Percentiles rank a stretch among this genome's conserved stretches.
Evolutionary conservation across 2,329 filamentous ascomycete species (phyloP).

Genomic region (Fusarium burgessii): DNA sequence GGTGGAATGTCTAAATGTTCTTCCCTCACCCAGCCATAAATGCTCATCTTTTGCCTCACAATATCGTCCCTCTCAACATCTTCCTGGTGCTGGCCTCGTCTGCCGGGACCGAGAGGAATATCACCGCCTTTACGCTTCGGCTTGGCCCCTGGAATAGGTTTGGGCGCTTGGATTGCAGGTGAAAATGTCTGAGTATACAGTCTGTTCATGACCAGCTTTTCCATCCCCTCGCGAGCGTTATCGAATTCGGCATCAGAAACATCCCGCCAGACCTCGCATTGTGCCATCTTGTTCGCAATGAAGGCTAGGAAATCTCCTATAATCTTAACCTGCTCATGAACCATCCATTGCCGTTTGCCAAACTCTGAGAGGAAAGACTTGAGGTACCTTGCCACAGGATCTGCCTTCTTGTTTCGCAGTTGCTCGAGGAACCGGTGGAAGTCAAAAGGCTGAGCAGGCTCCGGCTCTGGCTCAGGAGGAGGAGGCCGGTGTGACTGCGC

Average conservation of each 20-base stretch:
- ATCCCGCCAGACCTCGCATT: slow-evolving; percentile 95
- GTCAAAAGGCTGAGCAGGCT: slow-evolving; percentile 90
- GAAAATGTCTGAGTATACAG: slow-evolving; percentile 97
- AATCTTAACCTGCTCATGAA: slow-evolving; percentile 99
- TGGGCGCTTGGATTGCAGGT: slow-evolving; percentile 86
- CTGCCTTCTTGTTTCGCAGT: slow-evolving; percentile 94
- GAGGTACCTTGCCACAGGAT: slow-evolving; percentile 94
- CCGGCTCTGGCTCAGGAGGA: slow-evolving; percentile 79
- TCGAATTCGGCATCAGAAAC: slow-evolving; percentile 98
- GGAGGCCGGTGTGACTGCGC: slow-evolving; percentile 71
- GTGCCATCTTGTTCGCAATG: slow-evolving; percentile 97
- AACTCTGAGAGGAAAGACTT: slow-evolving; percentile 96
- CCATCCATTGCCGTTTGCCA: slow-evolving; percentile 98
- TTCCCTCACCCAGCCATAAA: slow-evolving; percentile 94
- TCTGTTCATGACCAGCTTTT: slow-evolving; percentile 99
- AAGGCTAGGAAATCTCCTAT: slow-evolving; percentile 96
- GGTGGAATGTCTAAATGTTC: slow-evolving; percentile 93
- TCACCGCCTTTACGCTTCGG: slow-evolving; percentile 77
- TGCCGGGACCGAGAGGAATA: slow-evolving; percentile 79
- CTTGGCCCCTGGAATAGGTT: slow-evolving; percentile 76
- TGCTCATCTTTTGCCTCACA: slow-evolving; percentile 95
- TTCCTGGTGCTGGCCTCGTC: slow-evolving; percentile 95
- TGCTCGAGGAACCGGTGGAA: slow-evolving; percentile 98
- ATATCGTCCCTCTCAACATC: slow-evolving; percentile 97
- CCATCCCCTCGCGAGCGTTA: slow-evolving; percentile 98